These are phyloP conservation scores for Quercus dentata DNA, from an alignment of 306 rosid genomes.

Conservation along the genomic window DNA sequence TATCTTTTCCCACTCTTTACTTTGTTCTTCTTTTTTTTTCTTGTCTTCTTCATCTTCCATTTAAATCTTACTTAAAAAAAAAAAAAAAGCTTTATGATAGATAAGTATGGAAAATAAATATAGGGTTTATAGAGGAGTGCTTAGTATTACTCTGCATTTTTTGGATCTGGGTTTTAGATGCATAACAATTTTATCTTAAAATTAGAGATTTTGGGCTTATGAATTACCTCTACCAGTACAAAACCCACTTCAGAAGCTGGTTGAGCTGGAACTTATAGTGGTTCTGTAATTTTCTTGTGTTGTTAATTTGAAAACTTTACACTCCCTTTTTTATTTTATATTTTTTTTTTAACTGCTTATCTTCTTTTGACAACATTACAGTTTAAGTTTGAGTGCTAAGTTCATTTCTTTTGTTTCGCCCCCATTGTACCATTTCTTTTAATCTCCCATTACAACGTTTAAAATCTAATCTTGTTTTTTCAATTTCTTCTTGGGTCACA, in stretches of 20 bases:
- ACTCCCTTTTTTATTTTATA: not conserved
- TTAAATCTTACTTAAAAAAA: not conserved
- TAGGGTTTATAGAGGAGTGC: conserved; percentile 10
- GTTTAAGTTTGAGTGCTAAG: too few relatives aligned
- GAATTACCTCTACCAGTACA: not conserved
- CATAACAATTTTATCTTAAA: not conserved
- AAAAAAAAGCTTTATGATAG: not conserved
- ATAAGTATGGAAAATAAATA: conserved; percentile 15
- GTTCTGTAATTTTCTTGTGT: not conserved
- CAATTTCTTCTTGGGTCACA: conserved; percentile 31
- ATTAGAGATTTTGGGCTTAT: conserved; percentile 12
- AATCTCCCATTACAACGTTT: not conserved
- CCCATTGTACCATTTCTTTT: not conserved
- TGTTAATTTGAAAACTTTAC: not conserved
- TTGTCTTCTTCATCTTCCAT: not conserved
- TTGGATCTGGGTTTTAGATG: conserved; percentile 30
- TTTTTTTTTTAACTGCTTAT: not conserved
- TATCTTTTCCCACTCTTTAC: not conserved
- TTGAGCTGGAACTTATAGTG: conserved; percentile 3
- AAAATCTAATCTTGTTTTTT: not conserved
- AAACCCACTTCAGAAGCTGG: not conserved
- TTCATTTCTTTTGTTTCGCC: not conserved
- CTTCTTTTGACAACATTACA: not conserved
- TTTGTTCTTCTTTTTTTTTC: not conserved
- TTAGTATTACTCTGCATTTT: conserved; percentile 25